phyloP scores from a whole-genome alignment of 805 yeast genomes.

The Maudiozyma bulderi region DNA sequence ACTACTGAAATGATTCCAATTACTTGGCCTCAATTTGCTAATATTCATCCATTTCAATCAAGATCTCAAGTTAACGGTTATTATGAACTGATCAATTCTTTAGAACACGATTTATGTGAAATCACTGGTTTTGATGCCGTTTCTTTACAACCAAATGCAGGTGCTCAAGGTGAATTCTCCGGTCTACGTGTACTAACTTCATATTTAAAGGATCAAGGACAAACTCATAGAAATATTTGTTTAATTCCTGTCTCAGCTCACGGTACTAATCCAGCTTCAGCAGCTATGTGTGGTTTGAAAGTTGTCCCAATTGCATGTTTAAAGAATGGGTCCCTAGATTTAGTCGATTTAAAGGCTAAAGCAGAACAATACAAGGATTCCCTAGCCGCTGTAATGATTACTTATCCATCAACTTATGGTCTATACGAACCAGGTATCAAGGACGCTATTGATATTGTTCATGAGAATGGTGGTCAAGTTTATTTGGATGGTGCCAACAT shows the following conservation, averaged over 20 bases:
- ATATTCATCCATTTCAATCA: constrained; percentile 91
- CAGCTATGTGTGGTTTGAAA: constrained; percentile 92
- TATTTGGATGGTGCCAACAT: constrained; percentile 98
- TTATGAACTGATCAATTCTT: constrained; percentile 58
- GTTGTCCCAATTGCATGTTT: constrained; percentile 89
- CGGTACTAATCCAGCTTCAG: constrained; percentile 98
- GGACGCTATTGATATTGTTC: constrained; percentile 78
- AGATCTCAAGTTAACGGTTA: constrained; percentile 83
- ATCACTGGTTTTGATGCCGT: constrained; percentile 91
- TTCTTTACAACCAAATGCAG: constrained; percentile 92
- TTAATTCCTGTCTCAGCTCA: constrained; percentile 96
- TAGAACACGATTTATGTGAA: constrained; percentile 76
- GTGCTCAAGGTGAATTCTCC: constrained; percentile 97
- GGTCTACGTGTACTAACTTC: constrained; percentile 81
- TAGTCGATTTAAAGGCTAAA: constrained; percentile 63
- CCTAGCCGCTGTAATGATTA: constrained; percentile 89
- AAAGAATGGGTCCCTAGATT: constrained; percentile 75
- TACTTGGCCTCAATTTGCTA: constrained; percentile 87
- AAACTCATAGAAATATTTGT: constrained; percentile 70
- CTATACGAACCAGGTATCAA: constrained; percentile 87
- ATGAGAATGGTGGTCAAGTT: constrained; percentile 84
- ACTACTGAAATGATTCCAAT: constrained; percentile 92
- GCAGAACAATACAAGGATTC: constrained; percentile 58
- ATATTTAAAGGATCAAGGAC: constrained; percentile 63
- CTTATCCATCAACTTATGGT: constrained; percentile 96